These are phyloP conservation scores for Penicillium ucsense DNA, from an alignment of 495 filamentous ascomycete species.

Conservation along the genomic window DNA sequence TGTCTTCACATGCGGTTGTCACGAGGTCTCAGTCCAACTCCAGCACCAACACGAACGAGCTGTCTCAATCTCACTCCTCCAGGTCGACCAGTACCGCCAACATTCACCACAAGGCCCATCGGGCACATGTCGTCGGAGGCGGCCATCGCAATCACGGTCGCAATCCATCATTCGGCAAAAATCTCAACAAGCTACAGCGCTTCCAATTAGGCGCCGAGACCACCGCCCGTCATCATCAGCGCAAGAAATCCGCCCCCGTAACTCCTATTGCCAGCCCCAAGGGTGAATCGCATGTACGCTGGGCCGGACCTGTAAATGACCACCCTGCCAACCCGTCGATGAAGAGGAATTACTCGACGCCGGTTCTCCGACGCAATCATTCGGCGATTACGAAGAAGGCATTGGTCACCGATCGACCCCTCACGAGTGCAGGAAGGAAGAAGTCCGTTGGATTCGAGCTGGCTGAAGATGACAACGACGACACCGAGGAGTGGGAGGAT, in stretches of 20 bases:
- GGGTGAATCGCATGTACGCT: conserved; percentile 27
- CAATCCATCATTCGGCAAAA: conserved; percentile 35
- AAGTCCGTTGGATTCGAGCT: conserved; percentile 41
- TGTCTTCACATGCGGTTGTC: conserved; percentile 39
- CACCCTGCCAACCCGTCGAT: conserved; percentile 24
- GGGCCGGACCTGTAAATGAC: conserved; percentile 28
- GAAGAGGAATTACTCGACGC: conserved; percentile 39
- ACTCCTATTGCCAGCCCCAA: conserved; percentile 37
- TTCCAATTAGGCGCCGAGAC: conserved; percentile 24
- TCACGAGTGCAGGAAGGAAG: conserved; percentile 32
- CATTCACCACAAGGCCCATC: conserved; percentile 24
- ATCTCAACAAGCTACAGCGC: conserved; percentile 33
- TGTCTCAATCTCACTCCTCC: conserved; percentile 27
- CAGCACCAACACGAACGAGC: conserved; percentile 24
- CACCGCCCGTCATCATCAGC: conserved; percentile 32
- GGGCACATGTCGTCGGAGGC: conserved; percentile 35
- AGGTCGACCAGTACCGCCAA: conserved; percentile 20
- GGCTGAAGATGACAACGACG: conserved; percentile 35
- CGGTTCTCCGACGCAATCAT: conserved; percentile 30
- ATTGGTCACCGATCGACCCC: conserved; percentile 28
- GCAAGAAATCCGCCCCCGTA: conserved; percentile 40
- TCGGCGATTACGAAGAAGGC: conserved; percentile 28
- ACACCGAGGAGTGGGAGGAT: conserved; percentile 42
- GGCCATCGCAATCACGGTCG: conserved; percentile 33
- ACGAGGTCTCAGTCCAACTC: conserved; percentile 27